These are phyloP conservation scores for Camellia oleifera DNA, from an alignment of 179 eudicot genomes.

Conservation along the genomic window DNA sequence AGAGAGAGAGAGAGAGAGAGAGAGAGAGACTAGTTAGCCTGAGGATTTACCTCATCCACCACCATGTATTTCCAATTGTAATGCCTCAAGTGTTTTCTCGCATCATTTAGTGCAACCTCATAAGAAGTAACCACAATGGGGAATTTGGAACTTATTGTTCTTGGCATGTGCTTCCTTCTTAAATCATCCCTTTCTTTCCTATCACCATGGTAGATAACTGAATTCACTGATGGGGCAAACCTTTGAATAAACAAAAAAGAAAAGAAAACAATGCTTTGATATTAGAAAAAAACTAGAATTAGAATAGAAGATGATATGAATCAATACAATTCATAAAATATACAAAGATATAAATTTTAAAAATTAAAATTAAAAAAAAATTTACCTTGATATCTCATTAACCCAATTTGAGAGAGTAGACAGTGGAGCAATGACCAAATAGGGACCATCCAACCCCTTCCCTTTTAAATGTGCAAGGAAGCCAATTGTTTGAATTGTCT, in stretches of 20 bases:
- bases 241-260: constrained; percentile 35
- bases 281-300: neutral
- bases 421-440: constrained; percentile 92
- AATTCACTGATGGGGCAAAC: constrained; percentile 79
- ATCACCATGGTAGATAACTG: constrained; percentile 88
- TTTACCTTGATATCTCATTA: constrained; percentile 76
- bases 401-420: constrained; percentile 98
- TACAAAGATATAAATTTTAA: neutral
- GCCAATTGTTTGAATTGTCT: constrained; percentile 95
- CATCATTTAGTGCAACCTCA: constrained; percentile 81
- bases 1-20: neutral
- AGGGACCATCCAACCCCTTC: constrained; percentile 93
- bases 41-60: constrained; percentile 81
- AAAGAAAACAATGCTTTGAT: constrained; percentile 2
- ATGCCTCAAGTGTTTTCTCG: constrained; percentile 60
- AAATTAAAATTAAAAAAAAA: neutral
- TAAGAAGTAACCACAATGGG: constrained; percentile 97
- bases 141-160: constrained; percentile 65
- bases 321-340: neutral
- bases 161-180: constrained; percentile 79
- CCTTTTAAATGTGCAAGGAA: constrained; percentile 94
- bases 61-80: constrained; percentile 94
- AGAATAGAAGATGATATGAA: neutral
- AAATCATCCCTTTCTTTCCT: constrained; percentile 55
- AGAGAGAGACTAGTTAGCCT: neutral